These are phyloP conservation scores for Chamaecyparis obtusa DNA, from an alignment of 75 land plant genomes.

Conservation along the genomic window DNA sequence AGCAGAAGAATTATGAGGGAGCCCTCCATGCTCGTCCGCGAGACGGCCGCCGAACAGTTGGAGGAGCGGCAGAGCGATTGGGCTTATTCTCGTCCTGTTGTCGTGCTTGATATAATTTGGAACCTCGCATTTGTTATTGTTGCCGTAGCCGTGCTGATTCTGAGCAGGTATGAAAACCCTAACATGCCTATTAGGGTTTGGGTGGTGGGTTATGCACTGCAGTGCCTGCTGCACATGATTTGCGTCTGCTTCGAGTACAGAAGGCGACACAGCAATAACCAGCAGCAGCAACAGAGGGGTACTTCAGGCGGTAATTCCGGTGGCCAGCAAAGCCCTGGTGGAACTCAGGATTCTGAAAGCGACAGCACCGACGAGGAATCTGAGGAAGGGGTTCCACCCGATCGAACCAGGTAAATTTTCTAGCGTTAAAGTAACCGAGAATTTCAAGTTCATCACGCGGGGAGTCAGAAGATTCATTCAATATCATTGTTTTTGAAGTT, in stretches of 20 bases:
- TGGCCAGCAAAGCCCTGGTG: conserved; percentile 7
- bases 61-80: conserved; percentile 97
- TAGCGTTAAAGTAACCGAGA: background rate
- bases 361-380: conserved; percentile 6
- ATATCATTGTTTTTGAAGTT: background rate
- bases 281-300: conserved; percentile 8
- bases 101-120: conserved; percentile 85
- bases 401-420: background rate
- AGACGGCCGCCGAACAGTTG: conserved; percentile 92
- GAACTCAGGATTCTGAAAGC: conserved; percentile 1
- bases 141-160: conserved; percentile 41
- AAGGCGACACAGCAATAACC: conserved; percentile 29
- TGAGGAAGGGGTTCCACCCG: background rate
- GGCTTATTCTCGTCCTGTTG: conserved; percentile 91
- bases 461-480: background rate
- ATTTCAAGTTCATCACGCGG: background rate
- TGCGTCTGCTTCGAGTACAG: conserved; percentile 84
- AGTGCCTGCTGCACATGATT: conserved; percentile 81
- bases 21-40: conserved; percentile 85
- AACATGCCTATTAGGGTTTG: conserved; percentile 69
- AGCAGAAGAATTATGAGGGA: conserved; percentile 82
- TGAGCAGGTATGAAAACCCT: conserved; percentile 64
- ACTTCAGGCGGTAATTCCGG: background rate
- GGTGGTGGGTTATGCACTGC: conserved; percentile 77
- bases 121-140: conserved; percentile 76